Percentiles rank a stretch among this genome's conserved stretches.
These are phyloP conservation scores for Xerophyta viscosa DNA, from an alignment of 106 monocot genomes.

Conservation along the genomic window DNA sequence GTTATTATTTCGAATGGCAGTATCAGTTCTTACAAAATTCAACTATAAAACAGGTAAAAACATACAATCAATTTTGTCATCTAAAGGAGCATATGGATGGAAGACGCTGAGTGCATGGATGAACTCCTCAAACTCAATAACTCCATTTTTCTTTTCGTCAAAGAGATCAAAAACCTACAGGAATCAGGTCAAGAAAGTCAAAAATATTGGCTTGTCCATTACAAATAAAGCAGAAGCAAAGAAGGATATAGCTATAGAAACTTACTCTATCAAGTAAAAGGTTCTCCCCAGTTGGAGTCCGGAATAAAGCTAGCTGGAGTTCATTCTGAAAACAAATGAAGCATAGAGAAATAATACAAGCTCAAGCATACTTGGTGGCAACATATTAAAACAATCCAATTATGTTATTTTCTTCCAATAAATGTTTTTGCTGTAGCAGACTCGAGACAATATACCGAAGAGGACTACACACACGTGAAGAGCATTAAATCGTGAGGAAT, in stretches of 20 bases:
- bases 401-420: no score
- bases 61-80: slow-evolving; percentile 73
- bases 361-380: not conserved
- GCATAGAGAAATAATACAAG: not conserved
- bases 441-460: no score
- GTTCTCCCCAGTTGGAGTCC: slow-evolving; percentile 37
- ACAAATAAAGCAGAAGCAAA: not conserved
- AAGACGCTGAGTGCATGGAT: slow-evolving; percentile 56
- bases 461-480: no score
- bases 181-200: not conserved
- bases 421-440: no score
- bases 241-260: not conserved
- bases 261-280: slow-evolving; percentile 75
- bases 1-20: no score
- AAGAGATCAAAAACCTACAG: slow-evolving; percentile 62
- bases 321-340: slow-evolving; percentile 47
- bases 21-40: no score
- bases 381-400: not conserved
- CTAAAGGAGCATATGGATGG: slow-evolving; percentile 53
- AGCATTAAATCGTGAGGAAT: no score
- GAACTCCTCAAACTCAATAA: slow-evolving; percentile 75
- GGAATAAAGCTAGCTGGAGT: slow-evolving; percentile 60
- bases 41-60: not conserved
- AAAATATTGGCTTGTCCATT: not conserved
- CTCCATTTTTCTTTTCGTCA: slow-evolving; percentile 69